Base-by-base conservation (phyloP, 345 rosid genomes). In the Clausena lansium region DNA sequence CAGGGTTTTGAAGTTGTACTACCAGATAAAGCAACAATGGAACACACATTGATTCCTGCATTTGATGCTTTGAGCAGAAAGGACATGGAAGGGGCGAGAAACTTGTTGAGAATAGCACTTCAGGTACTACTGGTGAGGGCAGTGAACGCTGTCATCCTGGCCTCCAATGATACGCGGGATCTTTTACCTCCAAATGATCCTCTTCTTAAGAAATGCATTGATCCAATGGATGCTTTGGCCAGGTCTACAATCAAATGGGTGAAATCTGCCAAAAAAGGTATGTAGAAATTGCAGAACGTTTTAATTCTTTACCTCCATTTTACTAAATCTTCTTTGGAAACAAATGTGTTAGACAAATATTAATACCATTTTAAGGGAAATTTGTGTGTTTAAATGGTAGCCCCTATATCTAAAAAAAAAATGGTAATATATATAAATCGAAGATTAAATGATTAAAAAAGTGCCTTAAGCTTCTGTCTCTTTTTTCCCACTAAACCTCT, bases 71-170 rank as follows among this genome's bases (percentile, higher is more conserved):
- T 76, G 35, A 78, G 80, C 73, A 74, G 88, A 78, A 85, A 79
- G 10, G 91, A 88, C 66, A 78, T 79, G 75, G 85, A 85, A 86
- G 89, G 89, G 27, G 91, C 89, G 0, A 74, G 64, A 41, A 86
- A 88, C 78, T 83, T 88, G 79, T 58, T 86, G 77, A 78, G 91
- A 63, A 88, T 88, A 2, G 88, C 88, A 55, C 88, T 88, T 39
- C 89, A 85, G 78, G 88, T 88, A 61, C 85, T 88, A 24, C 83
- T 88, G 10, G 87, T 86, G n/a, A 80, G 88, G 67, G 89, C 88
- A 7, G 89, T 86, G 67, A 88, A 85, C 78, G 75, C 76, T 57
- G 74, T 86, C 5, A 73, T 85, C 67, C 80, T 88, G 1, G 89
- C 84, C 4, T 88, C 89, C 0, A 85, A 86, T 7, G 85, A 83